Conservation (phyloP, 2,329 filamentous ascomycete species). For the Annulohypoxylon truncatum region DNA sequence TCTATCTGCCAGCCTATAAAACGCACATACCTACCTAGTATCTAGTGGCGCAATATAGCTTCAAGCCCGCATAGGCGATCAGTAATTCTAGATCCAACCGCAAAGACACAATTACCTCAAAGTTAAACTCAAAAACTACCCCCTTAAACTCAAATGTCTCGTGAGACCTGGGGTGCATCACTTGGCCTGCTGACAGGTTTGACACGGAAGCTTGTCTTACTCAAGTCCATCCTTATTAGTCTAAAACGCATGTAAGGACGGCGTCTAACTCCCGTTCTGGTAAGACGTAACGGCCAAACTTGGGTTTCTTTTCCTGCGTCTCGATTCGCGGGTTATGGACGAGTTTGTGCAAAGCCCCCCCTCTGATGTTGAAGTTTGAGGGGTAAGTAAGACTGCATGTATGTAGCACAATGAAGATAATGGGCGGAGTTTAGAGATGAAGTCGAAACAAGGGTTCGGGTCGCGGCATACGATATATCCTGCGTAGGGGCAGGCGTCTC, state of each 20-base stretch:
- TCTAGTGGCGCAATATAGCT: neutral
- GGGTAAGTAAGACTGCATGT: too few relatives aligned
- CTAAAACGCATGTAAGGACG: constrained; percentile 12
- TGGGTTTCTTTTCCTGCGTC: too few relatives aligned
- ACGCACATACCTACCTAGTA: neutral
- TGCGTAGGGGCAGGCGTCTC: neutral
- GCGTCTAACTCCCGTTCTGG: neutral
- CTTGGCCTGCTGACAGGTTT: constrained; percentile 8
- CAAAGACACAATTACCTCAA: neutral
- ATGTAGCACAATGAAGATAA: neutral
- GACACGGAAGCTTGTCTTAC: constrained; percentile 15
- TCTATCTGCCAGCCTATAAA: neutral
- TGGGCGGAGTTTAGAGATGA: constrained; percentile 11
- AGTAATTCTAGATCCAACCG: neutral
- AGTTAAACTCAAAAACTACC: neutral
- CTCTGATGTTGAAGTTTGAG: neutral
- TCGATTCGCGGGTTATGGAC: neutral
- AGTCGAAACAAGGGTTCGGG: constrained; percentile 31
- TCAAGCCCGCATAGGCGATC: neutral
- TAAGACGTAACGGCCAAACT: neutral
- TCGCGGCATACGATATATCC: neutral
- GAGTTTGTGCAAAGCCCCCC: neutral
- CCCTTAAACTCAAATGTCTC: neutral
- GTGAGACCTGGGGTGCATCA: neutral
- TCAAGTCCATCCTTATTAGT: neutral